Evolutionary conservation across 176 grass and related monocot genomes (phyloP), one percentile per base, ranked within the genome.

Genomic region (Tillandsia fasciculata): DNA sequence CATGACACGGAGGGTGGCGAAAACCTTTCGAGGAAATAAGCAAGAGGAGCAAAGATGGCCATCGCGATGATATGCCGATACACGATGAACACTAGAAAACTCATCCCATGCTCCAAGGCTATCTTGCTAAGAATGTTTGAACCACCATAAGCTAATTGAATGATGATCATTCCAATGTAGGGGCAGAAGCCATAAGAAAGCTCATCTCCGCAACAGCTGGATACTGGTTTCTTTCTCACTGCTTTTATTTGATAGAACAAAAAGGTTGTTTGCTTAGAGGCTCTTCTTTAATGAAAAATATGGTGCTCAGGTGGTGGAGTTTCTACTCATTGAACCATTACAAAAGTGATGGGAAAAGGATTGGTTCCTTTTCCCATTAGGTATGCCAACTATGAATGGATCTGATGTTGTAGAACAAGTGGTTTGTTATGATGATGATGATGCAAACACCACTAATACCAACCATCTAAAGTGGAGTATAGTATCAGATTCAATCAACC

Each of bases 81-180:
- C 9, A 77, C 65, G 3, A 77, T 27, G 53, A 77, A 69, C 33
- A 77, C 65, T n/a, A 69, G 29, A 27, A 49, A 58, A 53, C 65
- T 77, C 10, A 77, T 18, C 18, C 74, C 74, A 17, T 69, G 74
- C 53, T 77, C 74, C 12, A 77, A 59, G 10, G 74, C 74, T 68
- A 77, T 64, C 66, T 77, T 77, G 65, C 64, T 49, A n/a, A 77
- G 53, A 52, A 77, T 77, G 53, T 61, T 77, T 18, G 74, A 77
- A 48, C 74, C 74, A 59, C 64, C 74, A 48, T 69, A 77, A 5
- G 29, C 74, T 5, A 77, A 58, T 12, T 77, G 74, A 18, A 49
- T 33, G 29, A 69, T 52, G 12, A 77, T 27, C 52, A 77, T 77
- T 52, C 20, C 52, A 15, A 50, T 14, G 52, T 69, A 77, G 52